Evolutionary conservation across 2,329 filamentous ascomycete species (phyloP).

Genomic region (Alternaria arborescens): DNA sequence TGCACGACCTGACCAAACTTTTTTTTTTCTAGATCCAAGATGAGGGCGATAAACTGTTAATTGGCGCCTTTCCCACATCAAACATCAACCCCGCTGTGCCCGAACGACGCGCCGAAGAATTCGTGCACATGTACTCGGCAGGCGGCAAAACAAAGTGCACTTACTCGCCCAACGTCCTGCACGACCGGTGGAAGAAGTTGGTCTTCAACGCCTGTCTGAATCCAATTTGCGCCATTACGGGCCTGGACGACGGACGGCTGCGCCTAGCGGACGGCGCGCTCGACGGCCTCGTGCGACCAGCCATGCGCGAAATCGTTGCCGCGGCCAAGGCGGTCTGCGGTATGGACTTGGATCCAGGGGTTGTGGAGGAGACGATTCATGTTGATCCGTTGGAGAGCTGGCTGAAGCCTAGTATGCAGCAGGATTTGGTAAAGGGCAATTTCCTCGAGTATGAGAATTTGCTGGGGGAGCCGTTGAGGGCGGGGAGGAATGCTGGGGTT

Average conservation of each 20-base stretch:
- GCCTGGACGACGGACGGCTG: conserved; percentile 62
- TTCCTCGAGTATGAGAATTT: conserved; percentile 66
- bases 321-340: conserved; percentile 57
- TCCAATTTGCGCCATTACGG: conserved; percentile 61
- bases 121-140: conserved; percentile 59
- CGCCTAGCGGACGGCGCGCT: conserved; percentile 57
- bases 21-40: too few relatives aligned
- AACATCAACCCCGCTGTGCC: conserved; percentile 33
- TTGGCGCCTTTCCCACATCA: conserved; percentile 61
- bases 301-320: conserved; percentile 62
- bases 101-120: conserved; percentile 51
- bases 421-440: conserved; percentile 64
- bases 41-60: conserved; percentile 59
- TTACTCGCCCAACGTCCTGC: conserved; percentile 55
- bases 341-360: conserved; percentile 53
- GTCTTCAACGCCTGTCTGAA: conserved; percentile 63
- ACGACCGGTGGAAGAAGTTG: conserved; percentile 61
- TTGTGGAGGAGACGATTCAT: conserved; percentile 58
- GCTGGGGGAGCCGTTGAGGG: conserved; percentile 64
- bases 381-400: conserved; percentile 60
- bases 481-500: conserved; percentile 60
- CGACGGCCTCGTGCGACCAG: conserved; percentile 60
- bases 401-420: conserved; percentile 64
- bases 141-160: conserved; percentile 56
- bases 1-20: too few relatives aligned